Percentiles rank a stretch among this genome's conserved stretches.
phyloP scores from a whole-genome alignment of 805 yeast species.

The Suhomyces tanzawaensis region DNA sequence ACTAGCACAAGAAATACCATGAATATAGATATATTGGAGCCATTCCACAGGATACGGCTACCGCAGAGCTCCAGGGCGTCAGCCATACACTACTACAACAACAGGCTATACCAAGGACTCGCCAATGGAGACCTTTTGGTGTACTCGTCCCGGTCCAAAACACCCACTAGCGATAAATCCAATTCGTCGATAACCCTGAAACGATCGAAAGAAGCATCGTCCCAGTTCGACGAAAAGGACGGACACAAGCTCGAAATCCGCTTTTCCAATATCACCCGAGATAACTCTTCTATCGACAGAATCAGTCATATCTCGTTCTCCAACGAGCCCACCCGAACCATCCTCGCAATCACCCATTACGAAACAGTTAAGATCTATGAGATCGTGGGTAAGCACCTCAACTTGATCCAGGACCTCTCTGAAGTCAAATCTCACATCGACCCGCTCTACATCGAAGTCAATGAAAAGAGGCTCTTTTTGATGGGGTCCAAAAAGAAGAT shows the following conservation, averaged over 20 bases:
- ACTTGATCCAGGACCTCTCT: slow-evolving; percentile 28
- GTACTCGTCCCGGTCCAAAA: slow-evolving; percentile 1
- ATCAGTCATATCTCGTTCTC: slow-evolving; percentile 15
- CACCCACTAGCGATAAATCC: slow-evolving; percentile 12
- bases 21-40: slow-evolving; percentile 40
- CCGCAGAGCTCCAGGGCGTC: slow-evolving; percentile 21
- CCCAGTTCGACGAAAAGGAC: not conserved
- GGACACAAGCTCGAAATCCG: slow-evolving; percentile 15
- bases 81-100: slow-evolving; percentile 19
- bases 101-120: slow-evolving; percentile 30
- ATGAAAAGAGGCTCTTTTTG: slow-evolving; percentile 21
- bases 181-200: slow-evolving; percentile 12
- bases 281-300: slow-evolving; percentile 17
- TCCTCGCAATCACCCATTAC: slow-evolving; percentile 23
- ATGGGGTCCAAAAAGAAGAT: slow-evolving; percentile 31
- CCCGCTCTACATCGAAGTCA: slow-evolving; percentile 15
- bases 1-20: no score
- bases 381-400: slow-evolving; percentile 33
- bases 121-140: slow-evolving; percentile 32
- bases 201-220: not conserved
- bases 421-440: slow-evolving; percentile 20
- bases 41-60: slow-evolving; percentile 33
- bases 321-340: slow-evolving; percentile 17
- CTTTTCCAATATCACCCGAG: slow-evolving; percentile 19
- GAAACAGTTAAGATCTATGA: slow-evolving; percentile 27